Percentiles rank a stretch among this genome's conserved stretches.
phyloP scores from a whole-genome alignment of 1,284 basidiomycete species.

The Ganoderma sp. region DNA sequence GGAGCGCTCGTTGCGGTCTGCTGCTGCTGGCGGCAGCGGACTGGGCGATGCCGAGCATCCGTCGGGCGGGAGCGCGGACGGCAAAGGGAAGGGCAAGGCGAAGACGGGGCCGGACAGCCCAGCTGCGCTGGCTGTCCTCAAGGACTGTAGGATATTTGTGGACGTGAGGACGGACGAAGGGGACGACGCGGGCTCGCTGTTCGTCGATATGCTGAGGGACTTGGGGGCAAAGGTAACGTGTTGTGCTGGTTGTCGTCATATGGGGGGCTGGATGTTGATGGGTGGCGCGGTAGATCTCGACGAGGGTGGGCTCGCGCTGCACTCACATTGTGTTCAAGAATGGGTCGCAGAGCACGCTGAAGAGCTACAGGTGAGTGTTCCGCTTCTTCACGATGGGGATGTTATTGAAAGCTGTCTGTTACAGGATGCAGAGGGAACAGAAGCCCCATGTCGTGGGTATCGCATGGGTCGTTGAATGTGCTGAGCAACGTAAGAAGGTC shows the following conservation, averaged over 20 bases:
- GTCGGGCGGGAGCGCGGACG: constrained; percentile 14
- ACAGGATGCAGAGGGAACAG: constrained; percentile 65
- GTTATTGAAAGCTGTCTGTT: not conserved
- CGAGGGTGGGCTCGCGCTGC: constrained; percentile 73
- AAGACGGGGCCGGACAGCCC: constrained; percentile 45
- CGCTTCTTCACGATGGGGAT: not conserved
- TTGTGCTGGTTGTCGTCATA: constrained; percentile 17
- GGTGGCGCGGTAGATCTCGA: constrained; percentile 54
- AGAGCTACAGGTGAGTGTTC: constrained; percentile 64
- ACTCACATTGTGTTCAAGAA: constrained; percentile 94
- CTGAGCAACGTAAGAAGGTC: constrained; percentile 68
- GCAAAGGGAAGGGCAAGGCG: constrained; percentile 39
- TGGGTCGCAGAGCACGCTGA: constrained; percentile 78
- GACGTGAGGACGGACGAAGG: constrained; percentile 89
- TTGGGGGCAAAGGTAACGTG: constrained; percentile 81
- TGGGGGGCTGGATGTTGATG: constrained; percentile 9
- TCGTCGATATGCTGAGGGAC: constrained; percentile 82
- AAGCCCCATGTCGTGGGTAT: constrained; percentile 85
- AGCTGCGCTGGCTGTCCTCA: constrained; percentile 55
- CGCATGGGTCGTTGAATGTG: constrained; percentile 90
- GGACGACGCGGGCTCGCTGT: constrained; percentile 83
- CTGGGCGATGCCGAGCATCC: constrained; percentile 3
- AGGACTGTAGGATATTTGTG: constrained; percentile 85
- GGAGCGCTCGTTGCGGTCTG: constrained; percentile 11
- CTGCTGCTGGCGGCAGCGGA: constrained; percentile 7